Evolutionary conservation across 169 alveolate species (phyloP).

Genomic region (Perkinsus olseni): DNA sequence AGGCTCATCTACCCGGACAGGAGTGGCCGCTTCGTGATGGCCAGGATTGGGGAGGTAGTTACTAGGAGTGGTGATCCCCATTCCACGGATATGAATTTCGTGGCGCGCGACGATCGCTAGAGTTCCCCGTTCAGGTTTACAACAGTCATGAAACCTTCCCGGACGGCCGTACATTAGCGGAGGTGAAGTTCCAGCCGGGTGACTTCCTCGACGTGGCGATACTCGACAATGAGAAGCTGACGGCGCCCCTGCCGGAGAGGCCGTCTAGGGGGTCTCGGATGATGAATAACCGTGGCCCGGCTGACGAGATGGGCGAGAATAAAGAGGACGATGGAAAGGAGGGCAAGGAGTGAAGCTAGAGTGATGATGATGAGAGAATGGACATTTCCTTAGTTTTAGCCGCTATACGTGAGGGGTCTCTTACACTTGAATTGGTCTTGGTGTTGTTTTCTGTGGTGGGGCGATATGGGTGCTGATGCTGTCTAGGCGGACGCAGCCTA

Average conservation of each 20-base stretch:
- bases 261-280: not conserved
- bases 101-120: not conserved
- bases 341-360: too few relatives aligned
- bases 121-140: not conserved
- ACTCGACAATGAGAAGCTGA: not conserved
- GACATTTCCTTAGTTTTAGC: not conserved
- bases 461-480: too few relatives aligned
- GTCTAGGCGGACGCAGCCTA: too few relatives aligned
- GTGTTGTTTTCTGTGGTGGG: too few relatives aligned
- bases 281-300: not conserved
- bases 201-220: not conserved
- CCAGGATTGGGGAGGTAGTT: not conserved
- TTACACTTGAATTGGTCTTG: not conserved
- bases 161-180: not conserved
- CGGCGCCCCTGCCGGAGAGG: not conserved
- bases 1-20: not conserved
- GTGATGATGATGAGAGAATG: not conserved
- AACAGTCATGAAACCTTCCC: not conserved
- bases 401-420: not conserved
- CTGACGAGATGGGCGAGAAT: not conserved
- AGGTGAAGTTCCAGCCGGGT: not conserved
- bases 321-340: not conserved
- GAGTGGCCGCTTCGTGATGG: conserved; percentile 3
- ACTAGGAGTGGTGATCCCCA: not conserved
- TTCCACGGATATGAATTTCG: not conserved